Conservation (phyloP, 2,329 filamentous ascomycete genomes). For the Fusarium caatingaense region DNA sequence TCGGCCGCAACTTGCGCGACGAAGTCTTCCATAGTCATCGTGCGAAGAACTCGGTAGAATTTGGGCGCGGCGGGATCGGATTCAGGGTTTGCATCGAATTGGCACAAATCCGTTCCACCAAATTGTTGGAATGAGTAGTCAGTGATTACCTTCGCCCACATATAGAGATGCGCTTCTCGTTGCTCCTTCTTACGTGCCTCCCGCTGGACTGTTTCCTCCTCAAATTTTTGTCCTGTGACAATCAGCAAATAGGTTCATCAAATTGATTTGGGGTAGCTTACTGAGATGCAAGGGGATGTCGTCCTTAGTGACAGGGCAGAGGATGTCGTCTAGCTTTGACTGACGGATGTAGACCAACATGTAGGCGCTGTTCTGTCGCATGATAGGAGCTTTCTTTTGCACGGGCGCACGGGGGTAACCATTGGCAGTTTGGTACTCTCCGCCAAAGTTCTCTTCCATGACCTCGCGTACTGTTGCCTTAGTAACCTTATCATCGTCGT, state of each 20-base stretch:
- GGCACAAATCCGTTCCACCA: slow-evolving; percentile 84
- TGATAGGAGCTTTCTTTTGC: slow-evolving; percentile 68
- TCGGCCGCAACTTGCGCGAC: slow-evolving; percentile 77
- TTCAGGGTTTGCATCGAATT: slow-evolving; percentile 72
- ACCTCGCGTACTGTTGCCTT: slow-evolving; percentile 91
- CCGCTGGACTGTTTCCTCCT: slow-evolving; percentile 81
- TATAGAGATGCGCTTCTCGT: slow-evolving; percentile 94
- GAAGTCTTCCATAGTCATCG: slow-evolving; percentile 82
- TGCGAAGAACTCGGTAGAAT: slow-evolving; percentile 77
- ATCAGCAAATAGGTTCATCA: slow-evolving; percentile 27
- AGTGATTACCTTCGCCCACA: slow-evolving; percentile 84
- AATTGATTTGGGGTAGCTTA: slow-evolving; percentile 53
- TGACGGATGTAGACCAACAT: slow-evolving; percentile 99
- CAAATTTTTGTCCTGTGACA: slow-evolving; percentile 72
- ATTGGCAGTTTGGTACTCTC: slow-evolving; percentile 74
- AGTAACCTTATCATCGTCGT: slow-evolving; percentile 98
- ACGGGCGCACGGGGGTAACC: slow-evolving; percentile 58
- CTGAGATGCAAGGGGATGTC: slow-evolving; percentile 86
- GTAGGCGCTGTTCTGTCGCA: slow-evolving; percentile 87
- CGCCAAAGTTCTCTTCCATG: slow-evolving; percentile 95
- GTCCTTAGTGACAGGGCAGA: slow-evolving; percentile 78
- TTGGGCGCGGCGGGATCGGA: slow-evolving; percentile 77
- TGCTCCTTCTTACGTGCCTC: slow-evolving; percentile 87
- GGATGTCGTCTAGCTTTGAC: slow-evolving; percentile 82
- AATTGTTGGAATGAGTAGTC: slow-evolving; percentile 84